Evolutionary conservation across 2,329 filamentous ascomycete genomes (phyloP).

Genomic region (Drechslerella coelobrocha): DNA sequence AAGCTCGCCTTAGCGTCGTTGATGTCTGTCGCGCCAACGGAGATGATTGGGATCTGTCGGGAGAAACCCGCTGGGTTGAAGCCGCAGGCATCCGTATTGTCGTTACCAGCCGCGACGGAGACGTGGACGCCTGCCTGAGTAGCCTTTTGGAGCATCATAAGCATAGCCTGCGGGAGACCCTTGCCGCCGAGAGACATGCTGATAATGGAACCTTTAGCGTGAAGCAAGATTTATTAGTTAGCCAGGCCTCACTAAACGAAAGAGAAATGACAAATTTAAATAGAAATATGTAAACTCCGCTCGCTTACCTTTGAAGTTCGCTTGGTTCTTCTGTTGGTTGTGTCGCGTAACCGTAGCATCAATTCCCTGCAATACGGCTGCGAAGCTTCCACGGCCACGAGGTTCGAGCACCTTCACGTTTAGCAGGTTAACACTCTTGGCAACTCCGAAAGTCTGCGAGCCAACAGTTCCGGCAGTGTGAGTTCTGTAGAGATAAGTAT

Average conservation of each 20-base stretch:
- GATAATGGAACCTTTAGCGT: conserved; percentile 56
- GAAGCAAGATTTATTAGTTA: neutral
- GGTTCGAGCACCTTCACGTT: conserved; percentile 61
- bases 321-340: neutral
- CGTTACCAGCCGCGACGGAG: conserved; percentile 60
- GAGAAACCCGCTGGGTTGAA: conserved; percentile 58
- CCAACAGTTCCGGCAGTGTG: conserved; percentile 52
- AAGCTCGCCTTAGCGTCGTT: conserved; percentile 57
- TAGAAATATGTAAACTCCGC: neutral
- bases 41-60: conserved; percentile 59
- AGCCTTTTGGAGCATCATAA: conserved; percentile 62
- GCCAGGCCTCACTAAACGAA: too few species aligned
- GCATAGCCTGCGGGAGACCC: conserved; percentile 60
- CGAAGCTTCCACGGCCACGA: conserved; percentile 56
- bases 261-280: too few species aligned
- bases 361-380: conserved; percentile 57
- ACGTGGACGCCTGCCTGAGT: conserved; percentile 59
- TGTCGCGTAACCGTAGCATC: conserved; percentile 59
- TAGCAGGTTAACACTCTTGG: conserved; percentile 60
- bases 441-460: conserved; percentile 59
- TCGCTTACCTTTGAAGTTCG: neutral
- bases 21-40: conserved; percentile 58
- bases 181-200: conserved; percentile 65
- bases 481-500: conserved; percentile 26
- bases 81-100: conserved; percentile 51